These are phyloP conservation scores for Aspergillus sp. DNA, from an alignment of 2,329 filamentous ascomycete genomes.

Conservation along the genomic window DNA sequence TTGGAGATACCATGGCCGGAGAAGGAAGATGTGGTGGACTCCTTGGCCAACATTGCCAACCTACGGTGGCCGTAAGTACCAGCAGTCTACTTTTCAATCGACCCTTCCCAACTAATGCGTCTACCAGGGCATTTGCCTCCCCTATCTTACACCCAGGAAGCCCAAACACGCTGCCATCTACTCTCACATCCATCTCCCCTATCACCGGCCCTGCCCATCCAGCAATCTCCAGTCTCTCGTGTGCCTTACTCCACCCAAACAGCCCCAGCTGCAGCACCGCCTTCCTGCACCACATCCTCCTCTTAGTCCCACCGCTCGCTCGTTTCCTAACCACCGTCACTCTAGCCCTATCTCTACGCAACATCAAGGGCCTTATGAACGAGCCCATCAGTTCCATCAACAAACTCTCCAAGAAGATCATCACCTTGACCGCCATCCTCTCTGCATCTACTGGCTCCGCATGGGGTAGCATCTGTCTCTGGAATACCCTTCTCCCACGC, in stretches of 20 bases:
- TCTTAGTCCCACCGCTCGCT: conserved; percentile 75
- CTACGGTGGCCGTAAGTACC: conserved; percentile 78
- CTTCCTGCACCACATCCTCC: conserved; percentile 83
- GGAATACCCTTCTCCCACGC: conserved; percentile 76
- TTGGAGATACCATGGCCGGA: conserved; percentile 70
- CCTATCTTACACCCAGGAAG: conserved; percentile 81
- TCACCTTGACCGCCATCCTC: conserved; percentile 74
- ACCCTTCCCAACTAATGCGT: neutral
- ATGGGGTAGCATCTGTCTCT: conserved; percentile 88
- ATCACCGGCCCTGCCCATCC: conserved; percentile 85
- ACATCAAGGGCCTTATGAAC: conserved; percentile 67
- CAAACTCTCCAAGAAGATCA: conserved; percentile 65
- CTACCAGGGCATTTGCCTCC: conserved; percentile 70
- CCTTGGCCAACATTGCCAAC: conserved; percentile 75
- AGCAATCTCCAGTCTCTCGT: conserved; percentile 79
- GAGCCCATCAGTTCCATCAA: conserved; percentile 69
- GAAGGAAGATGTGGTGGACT: conserved; percentile 75
- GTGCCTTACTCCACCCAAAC: conserved; percentile 82
- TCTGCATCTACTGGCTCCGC: conserved; percentile 81
- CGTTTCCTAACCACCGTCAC: conserved; percentile 72
- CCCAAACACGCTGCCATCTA: conserved; percentile 58
- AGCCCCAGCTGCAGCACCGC: conserved; percentile 87
- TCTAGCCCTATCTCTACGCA: conserved; percentile 65
- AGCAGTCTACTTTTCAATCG: neutral
- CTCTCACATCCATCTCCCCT: conserved; percentile 69